phyloP scores from a whole-genome alignment of 352 stramenopile genomes.

The Phytophthora macrochlamydospora region DNA sequence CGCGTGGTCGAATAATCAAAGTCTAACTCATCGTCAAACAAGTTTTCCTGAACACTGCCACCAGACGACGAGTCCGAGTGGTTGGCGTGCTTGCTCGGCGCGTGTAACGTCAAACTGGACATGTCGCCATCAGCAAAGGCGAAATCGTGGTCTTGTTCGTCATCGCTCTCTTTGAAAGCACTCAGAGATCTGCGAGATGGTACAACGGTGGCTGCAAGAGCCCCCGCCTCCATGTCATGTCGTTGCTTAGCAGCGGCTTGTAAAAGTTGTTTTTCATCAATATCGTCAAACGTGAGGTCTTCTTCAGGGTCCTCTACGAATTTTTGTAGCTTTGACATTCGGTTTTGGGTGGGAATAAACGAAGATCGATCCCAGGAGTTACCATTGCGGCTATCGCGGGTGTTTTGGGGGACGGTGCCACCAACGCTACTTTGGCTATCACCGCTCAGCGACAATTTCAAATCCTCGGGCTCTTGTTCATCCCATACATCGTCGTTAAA shows the following conservation, averaged over 20 bases:
- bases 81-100: slow-evolving; percentile 20
- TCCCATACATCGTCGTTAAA: slow-evolving; percentile 80
- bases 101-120: slow-evolving; percentile 25
- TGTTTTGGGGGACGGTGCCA: slow-evolving; percentile 8
- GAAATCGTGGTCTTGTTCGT: slow-evolving; percentile 27
- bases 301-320: slow-evolving; percentile 81
- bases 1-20: slow-evolving; percentile 79
- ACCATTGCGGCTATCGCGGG: slow-evolving; percentile 9
- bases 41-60: slow-evolving; percentile 53
- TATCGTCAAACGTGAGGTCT: slow-evolving; percentile 64
- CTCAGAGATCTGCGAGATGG: slow-evolving; percentile 20
- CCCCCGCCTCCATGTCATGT: slow-evolving; percentile 18
- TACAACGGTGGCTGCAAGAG: slow-evolving; percentile 17
- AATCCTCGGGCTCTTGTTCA: slow-evolving; percentile 39
- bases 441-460: slow-evolving; percentile 1
- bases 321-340: slow-evolving; percentile 68
- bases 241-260: slow-evolving; percentile 48
- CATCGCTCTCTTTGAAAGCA: slow-evolving; percentile 33
- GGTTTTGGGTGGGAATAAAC: slow-evolving; percentile 65
- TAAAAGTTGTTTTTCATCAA: slow-evolving; percentile 71
- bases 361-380: slow-evolving; percentile 67
- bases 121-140: slow-evolving; percentile 27
- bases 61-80: slow-evolving; percentile 26
- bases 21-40: slow-evolving; percentile 86
- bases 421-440: background rate